Evolutionary conservation across 2,329 filamentous ascomycete species (phyloP).

Genomic region (Phaeosphaeriaceae sp.): DNA sequence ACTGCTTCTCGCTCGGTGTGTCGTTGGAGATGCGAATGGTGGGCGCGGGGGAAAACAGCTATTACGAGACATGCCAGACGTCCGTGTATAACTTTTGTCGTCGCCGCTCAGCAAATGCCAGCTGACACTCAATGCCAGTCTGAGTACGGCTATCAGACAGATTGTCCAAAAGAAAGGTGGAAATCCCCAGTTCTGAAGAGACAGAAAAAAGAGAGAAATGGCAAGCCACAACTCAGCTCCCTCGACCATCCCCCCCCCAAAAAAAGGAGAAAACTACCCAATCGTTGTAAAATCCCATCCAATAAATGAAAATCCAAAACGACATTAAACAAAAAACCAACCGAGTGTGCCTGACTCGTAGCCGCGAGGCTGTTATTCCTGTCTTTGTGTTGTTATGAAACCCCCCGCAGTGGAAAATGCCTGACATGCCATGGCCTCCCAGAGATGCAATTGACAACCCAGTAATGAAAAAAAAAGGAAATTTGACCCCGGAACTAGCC

Average conservation of each 20-base stretch:
- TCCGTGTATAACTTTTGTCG: constrained; percentile 47
- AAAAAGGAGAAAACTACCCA: constrained; percentile 44
- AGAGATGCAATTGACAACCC: constrained; percentile 46
- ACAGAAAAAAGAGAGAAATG: no score
- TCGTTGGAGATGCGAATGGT: no score
- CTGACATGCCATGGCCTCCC: constrained; percentile 53
- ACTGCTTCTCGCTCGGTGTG: constrained; percentile 18
- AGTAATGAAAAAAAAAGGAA: constrained; percentile 42
- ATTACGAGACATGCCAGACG: constrained; percentile 49
- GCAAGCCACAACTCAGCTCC: no score
- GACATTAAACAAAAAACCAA: constrained; percentile 50
- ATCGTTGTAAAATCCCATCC: no score
- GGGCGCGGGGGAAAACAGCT: constrained; percentile 31
- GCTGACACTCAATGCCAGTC: constrained; percentile 50
- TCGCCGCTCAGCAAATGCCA: constrained; percentile 44
- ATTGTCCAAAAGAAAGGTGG: no score
- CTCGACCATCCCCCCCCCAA: constrained; percentile 19
- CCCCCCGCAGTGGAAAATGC: constrained; percentile 48
- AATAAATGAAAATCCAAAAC: no score
- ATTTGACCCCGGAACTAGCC: constrained; percentile 46
- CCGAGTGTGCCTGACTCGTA: constrained; percentile 50
- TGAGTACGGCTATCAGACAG: constrained; percentile 27
- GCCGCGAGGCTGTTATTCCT: constrained; percentile 53
- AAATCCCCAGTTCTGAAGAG: no score
- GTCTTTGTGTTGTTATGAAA: constrained; percentile 34